These are phyloP conservation scores for Marchantia polymorpha DNA, from an alignment of 225 moss, liverwort and hornwort genomes.

Conservation along the genomic window DNA sequence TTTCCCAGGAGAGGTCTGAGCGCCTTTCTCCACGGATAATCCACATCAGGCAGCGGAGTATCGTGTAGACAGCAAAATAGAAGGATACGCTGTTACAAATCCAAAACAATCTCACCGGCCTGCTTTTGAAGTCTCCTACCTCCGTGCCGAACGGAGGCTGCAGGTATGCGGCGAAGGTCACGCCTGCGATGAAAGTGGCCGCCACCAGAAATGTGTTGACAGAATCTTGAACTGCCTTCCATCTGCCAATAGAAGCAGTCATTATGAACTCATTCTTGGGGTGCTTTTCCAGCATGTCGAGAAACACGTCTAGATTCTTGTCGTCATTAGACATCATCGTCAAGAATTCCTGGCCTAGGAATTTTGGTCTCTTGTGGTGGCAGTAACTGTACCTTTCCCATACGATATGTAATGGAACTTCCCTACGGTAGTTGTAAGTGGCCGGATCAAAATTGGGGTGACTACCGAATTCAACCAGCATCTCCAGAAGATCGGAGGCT, in stretches of 20 bases:
- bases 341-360: not conserved
- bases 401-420: not conserved
- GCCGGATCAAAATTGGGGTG: conserved; percentile 8
- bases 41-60: not conserved
- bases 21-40: not conserved
- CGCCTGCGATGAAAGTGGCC: conserved; percentile 12
- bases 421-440: not conserved
- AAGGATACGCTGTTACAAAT: conserved; percentile 20
- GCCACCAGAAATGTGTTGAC: conserved; percentile 18
- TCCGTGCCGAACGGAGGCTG: conserved; percentile 19
- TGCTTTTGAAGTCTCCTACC: not conserved
- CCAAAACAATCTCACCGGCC: conserved; percentile 14
- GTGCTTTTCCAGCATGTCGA: not conserved
- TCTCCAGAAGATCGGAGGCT: not conserved
- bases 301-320: no score
- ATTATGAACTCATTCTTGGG: not conserved
- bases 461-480: not conserved
- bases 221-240: conserved; percentile 4
- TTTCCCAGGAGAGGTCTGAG: no score
- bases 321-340: no score
- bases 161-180: conserved; percentile 18
- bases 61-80: conserved; percentile 24
- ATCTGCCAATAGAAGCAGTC: not conserved
- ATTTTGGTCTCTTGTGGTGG: not conserved
- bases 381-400: not conserved